phyloP scores from a whole-genome alignment of 257 asterid genomes.

The Nicotiana sylvestris region DNA sequence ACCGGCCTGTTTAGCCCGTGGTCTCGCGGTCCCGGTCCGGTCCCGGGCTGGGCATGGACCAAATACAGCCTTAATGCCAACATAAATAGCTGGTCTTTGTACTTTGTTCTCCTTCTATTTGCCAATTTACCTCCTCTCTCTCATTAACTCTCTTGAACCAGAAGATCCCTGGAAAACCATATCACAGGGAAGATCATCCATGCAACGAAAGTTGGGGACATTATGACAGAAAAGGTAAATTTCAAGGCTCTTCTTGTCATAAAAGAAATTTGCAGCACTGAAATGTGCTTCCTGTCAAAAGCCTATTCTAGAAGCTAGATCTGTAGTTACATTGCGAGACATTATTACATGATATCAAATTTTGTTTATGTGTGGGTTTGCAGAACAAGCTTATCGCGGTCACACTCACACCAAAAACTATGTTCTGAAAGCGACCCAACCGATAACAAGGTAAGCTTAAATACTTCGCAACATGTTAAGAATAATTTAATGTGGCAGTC shows the following conservation, averaged over 20 bases:
- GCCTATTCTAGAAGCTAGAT: no score
- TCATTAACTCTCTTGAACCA: constrained; percentile 26
- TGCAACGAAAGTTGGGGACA: constrained; percentile 86
- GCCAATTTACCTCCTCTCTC: neutral
- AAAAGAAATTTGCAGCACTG: neutral
- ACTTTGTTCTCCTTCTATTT: neutral
- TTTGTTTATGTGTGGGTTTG: constrained; percentile 12
- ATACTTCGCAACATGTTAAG: no score
- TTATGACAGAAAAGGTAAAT: constrained; percentile 93
- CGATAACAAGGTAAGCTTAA: constrained; percentile 53
- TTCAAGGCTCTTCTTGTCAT: neutral
- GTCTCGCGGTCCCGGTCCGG: no score
- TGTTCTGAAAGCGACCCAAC: constrained; percentile 81
- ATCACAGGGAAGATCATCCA: constrained; percentile 82
- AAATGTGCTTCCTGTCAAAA: no score
- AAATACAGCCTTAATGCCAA: no score
- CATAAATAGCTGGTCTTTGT: neutral
- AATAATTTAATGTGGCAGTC: no score
- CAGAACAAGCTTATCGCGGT: constrained; percentile 83
- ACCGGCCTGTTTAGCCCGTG: no score
- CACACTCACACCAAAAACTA: constrained; percentile 47
- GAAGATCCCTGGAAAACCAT: constrained; percentile 86
- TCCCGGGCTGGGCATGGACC: no score
- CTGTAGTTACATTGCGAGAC: no score
- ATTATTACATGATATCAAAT: neutral